Base-by-base conservation (phyloP, 805 yeast species). In the Kazachstania africana region DNA sequence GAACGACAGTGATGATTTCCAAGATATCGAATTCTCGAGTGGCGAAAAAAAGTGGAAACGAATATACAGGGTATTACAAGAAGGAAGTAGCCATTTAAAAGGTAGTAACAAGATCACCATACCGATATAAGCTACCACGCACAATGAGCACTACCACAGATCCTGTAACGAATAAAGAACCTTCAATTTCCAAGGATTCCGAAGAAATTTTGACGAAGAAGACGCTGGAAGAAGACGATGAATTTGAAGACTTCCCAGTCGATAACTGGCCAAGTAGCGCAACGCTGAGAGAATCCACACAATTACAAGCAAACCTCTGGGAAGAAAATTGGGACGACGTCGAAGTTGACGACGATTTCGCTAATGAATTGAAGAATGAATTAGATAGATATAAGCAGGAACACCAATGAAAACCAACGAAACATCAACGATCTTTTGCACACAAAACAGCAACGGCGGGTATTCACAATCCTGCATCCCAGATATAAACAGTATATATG, bases 321-420 rank as follows among this genome's bases (percentile, higher is more conserved):
- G 95, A 87, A 45, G 95, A 87, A 57, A 88, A 84, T 54, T 88
- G 98, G 98, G 96, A 81, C 44, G 93, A 88, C 53, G 94, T 85
- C 39, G 95, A 87, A 48, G 81, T 78, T 36, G 91, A 82, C 37
- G 96, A 87, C 48, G 84, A 83, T 42, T 91, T 88, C 59, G 74
- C 91, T 26, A 68, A 67, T 39, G 75, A 70, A 45, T 66, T 88
- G 52, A 75, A 76, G 70, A 64, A 59, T 36, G 76, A 57, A 39
- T 31, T 55, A 29, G 51, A 44, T 14, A 49, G 42, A 31, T 45
- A 48, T 34, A 44, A 36, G 28, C 43, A 39, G 31, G 37, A 33
- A 31, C 37, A 38, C 12, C 35, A 31, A 27, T 13, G 16, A 6
- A 16, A 25, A 20, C 10, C 16, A n/a, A n/a, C n/a, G n/a, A n/a